Conservation (phyloP, 2,329 filamentous ascomycete genomes). For the Lachnellula hyalina region DNA sequence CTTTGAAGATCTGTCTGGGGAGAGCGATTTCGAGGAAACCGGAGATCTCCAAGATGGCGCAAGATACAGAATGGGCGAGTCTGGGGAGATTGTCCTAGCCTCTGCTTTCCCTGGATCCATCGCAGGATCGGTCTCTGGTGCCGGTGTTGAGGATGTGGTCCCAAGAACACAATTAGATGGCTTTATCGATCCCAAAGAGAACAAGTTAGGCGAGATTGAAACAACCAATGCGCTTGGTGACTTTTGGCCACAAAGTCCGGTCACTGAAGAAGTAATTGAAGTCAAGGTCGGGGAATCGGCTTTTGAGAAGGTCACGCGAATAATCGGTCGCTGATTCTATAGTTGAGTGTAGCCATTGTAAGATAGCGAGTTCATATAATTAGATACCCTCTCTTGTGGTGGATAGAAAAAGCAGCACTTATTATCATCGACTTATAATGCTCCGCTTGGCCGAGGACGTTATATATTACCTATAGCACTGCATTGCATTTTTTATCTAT, state of each 20-base stretch:
- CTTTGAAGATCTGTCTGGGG: slow-evolving; percentile 12
- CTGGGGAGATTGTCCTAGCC: slow-evolving; percentile 13
- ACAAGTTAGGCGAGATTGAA: neutral
- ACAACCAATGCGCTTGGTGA: neutral
- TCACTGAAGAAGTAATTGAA: neutral
- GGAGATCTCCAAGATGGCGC: slow-evolving; percentile 4
- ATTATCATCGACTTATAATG: no score
- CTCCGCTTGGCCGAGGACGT: no score
- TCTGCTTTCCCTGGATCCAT: slow-evolving; percentile 9
- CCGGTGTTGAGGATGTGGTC: slow-evolving; percentile 26
- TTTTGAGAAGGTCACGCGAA: neutral
- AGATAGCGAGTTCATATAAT: no score
- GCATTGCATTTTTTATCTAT: no score
- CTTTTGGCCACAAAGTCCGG: neutral
- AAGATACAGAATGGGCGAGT: slow-evolving; percentile 7
- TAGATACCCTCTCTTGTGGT: no score
- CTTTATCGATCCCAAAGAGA: slow-evolving; percentile 8
- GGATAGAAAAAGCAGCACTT: no score
- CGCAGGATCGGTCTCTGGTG: slow-evolving; percentile 6
- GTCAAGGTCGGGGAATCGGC: neutral
- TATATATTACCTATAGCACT: no score
- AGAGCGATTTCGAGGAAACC: slow-evolving; percentile 13
- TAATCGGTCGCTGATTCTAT: no score
- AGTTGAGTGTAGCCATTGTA: no score
- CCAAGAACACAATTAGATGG: slow-evolving; percentile 21